Base-by-base conservation (phyloP, 1,139 yeast genomes). In the Arxiozyma slooffiae region DNA sequence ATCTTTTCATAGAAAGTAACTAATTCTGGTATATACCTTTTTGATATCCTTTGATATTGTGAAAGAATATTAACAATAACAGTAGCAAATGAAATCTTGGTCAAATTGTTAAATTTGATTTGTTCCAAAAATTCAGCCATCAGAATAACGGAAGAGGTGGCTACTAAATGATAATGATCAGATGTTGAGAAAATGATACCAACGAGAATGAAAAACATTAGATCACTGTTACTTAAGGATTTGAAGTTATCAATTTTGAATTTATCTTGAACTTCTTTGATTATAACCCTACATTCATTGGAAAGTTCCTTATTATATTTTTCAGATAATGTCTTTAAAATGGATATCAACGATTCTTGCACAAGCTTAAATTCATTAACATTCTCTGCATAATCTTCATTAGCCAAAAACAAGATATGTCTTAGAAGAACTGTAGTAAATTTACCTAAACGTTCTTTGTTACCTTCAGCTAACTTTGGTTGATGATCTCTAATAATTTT, bases 91-190 rank as follows among this genome's bases (percentile, higher is more conserved):
- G 71, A 65, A 20, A 79, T 55, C 50, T 72, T 75, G 14, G 66
- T 66, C 26, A 71, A 53, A 7, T 72, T 59, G 26, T 66, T 65
- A 26, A 71, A 64, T 38, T 75, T 71, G 37, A 75, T 62, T 54
- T 77, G 78, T 41, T 83, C 79, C 49, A 90, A 70, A 23, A 80
- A 73, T 66, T 88, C 92, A 50, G 83, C 79, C 73, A 89, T 80
- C 44, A 88, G 67, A 41, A 92, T 77, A 39, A 80, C 71, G 1
- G 94, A 77, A 2, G 97, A 96, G 0, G 97, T 89, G 4, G 83
- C 90, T 18, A 92, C 84, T 55, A 88, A 75, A 72, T 94, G 97
- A 67, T 87, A 92, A 63, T 89, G 94, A 72, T 94, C 99, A 0
- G 98, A 92, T 0, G 97, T 87, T 0, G 98, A 89, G 63, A 85